Evolutionary conservation across 805 yeast genomes (phyloP).

Genomic region (Candida stauntonica): DNA sequence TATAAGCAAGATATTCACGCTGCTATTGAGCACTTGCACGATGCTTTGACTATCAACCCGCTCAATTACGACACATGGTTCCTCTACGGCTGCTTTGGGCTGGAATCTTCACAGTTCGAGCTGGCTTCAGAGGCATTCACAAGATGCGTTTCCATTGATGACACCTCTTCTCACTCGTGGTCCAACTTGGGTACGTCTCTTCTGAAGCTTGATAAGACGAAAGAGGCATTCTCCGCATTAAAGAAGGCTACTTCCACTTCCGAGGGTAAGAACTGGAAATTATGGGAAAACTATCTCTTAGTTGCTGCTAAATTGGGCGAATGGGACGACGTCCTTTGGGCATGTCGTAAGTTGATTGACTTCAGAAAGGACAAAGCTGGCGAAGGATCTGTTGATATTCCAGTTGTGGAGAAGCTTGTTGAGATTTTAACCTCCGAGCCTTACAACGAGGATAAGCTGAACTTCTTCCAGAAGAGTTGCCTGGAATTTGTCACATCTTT

Average conservation of each 20-base stretch:
- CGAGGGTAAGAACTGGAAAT: slow-evolving; percentile 73
- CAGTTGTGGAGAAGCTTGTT: slow-evolving; percentile 68
- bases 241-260: slow-evolving; percentile 74
- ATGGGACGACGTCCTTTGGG: slow-evolving; percentile 84
- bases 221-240: slow-evolving; percentile 82
- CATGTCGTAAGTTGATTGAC: slow-evolving; percentile 59
- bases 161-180: slow-evolving; percentile 80
- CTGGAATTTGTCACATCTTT: slow-evolving; percentile 65
- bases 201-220: slow-evolving; percentile 54
- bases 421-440: slow-evolving; percentile 55
- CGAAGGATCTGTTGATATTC: slow-evolving; percentile 67
- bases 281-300: slow-evolving; percentile 81
- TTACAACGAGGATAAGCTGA: slow-evolving; percentile 33
- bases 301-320: slow-evolving; percentile 80
- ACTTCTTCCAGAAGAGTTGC: slow-evolving; percentile 65
- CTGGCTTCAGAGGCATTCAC: slow-evolving; percentile 90
- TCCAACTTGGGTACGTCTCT: slow-evolving; percentile 83
- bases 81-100: slow-evolving; percentile 85
- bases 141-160: slow-evolving; percentile 83
- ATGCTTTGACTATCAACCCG: slow-evolving; percentile 70
- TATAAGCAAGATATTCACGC: slow-evolving; percentile 46
- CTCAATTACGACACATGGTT: slow-evolving; percentile 81
- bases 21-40: slow-evolving; percentile 67
- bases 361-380: slow-evolving; percentile 52
- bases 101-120: slow-evolving; percentile 66